Percentiles rank a stretch among this genome's conserved stretches.
Conservation (phyloP, 805 yeast genomes). For the Komagataella phaffii region DNA sequence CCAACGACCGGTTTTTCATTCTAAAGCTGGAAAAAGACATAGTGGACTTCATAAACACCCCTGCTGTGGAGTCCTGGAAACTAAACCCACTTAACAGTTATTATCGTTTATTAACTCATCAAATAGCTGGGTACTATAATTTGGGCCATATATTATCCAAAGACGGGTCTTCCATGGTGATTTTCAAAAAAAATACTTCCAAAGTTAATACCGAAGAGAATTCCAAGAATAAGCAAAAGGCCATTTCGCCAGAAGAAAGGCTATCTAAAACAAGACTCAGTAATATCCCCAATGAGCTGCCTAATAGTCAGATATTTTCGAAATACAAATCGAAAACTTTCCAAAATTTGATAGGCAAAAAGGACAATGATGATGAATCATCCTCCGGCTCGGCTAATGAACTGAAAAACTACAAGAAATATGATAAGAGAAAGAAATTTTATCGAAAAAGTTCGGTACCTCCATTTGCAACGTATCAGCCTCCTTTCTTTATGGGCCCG, state of each 20-base stretch:
- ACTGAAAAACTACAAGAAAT: background rate
- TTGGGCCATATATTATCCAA: constrained; percentile 42
- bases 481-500: background rate
- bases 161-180: constrained; percentile 34
- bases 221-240: constrained; percentile 9
- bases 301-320: background rate
- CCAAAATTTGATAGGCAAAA: background rate
- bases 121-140: constrained; percentile 52
- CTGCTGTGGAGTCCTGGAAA: constrained; percentile 25
- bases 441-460: background rate
- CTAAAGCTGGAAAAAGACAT: constrained; percentile 34
- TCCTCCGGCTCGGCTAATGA: background rate
- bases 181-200: constrained; percentile 22
- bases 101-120: constrained; percentile 54
- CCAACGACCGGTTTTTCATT: constrained; percentile 35
- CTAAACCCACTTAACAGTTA: constrained; percentile 53
- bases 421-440: background rate
- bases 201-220: constrained; percentile 21
- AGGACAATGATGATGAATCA: background rate
- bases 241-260: constrained; percentile 12
- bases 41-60: constrained; percentile 26
- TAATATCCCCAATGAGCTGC: constrained; percentile 10
- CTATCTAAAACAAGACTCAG: constrained; percentile 15
- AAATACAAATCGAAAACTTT: background rate
- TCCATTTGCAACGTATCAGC: background rate